Conservation (phyloP, 306 rosid genomes). For the Luffa acutangula region DNA sequence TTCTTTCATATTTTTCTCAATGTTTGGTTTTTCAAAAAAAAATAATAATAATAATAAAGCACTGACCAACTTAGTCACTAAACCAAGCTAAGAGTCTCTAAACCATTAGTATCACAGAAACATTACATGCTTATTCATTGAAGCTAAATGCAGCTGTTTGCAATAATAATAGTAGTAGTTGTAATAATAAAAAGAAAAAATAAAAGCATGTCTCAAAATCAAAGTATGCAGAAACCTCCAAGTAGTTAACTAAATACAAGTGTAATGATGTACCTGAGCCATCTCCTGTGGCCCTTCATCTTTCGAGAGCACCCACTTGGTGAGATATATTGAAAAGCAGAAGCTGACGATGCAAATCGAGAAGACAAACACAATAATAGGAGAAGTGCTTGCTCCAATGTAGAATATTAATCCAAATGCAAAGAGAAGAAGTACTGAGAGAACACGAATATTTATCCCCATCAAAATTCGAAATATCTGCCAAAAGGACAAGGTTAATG, state of each 20-base stretch:
- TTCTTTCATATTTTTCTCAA: too few species aligned
- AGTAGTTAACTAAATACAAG: neutral
- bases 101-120: neutral
- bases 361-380: constrained; percentile 80
- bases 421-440: constrained; percentile 49
- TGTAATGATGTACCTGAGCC: constrained; percentile 62
- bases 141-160: neutral
- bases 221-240: neutral
- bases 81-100: neutral
- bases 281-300: constrained; percentile 99
- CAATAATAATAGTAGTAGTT: neutral
- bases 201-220: neutral
- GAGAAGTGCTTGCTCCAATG: constrained; percentile 82
- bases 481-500: constrained; percentile 13
- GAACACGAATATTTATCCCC: constrained; percentile 67
- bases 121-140: neutral
- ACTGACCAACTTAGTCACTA: neutral
- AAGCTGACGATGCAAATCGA: constrained; percentile 84
- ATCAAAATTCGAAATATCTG: constrained; percentile 76
- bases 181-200: neutral
- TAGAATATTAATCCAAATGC: constrained; percentile 71
- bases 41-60: too few species aligned
- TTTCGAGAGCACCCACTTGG: constrained; percentile 92
- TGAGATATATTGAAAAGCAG: constrained; percentile 59
- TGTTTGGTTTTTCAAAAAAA: too few species aligned